Evolutionary conservation across 106 monocot genomes (phyloP).

Genomic region (Dactylorhiza incarnata): DNA sequence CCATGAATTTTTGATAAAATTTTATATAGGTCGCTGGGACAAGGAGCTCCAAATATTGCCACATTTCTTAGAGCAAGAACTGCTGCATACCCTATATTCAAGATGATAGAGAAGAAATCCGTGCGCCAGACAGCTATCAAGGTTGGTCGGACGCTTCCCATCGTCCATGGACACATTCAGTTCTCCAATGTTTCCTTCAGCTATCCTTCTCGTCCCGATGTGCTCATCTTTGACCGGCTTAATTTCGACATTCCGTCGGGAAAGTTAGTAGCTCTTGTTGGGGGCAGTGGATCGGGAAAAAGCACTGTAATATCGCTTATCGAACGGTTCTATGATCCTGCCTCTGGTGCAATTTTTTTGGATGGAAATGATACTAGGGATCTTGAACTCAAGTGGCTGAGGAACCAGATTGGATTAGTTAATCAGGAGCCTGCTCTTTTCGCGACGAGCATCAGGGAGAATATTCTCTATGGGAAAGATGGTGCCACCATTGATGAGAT

Average conservation of each 20-base stretch:
- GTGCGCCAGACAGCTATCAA: constrained; percentile 27
- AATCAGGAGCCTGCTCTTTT: constrained; percentile 81
- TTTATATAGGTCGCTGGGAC: constrained; percentile 66
- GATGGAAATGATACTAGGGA: constrained; percentile 54
- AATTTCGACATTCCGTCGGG: constrained; percentile 74
- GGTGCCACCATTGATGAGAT: constrained; percentile 60
- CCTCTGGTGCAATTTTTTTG: constrained; percentile 39
- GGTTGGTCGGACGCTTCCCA: constrained; percentile 32
- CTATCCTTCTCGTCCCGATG: constrained; percentile 90
- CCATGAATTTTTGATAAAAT: constrained; percentile 6
- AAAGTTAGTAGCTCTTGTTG: constrained; percentile 85
- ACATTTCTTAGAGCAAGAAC: constrained; percentile 77
- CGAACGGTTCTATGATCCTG: constrained; percentile 96
- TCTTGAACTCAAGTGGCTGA: constrained; percentile 64
- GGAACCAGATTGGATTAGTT: constrained; percentile 59
- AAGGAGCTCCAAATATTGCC: constrained; percentile 77
- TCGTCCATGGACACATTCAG: constrained; percentile 68
- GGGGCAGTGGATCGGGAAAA: constrained; percentile 95
- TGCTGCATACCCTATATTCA: constrained; percentile 80
- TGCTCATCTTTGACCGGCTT: constrained; percentile 48
- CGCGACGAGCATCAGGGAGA: constrained; percentile 73
- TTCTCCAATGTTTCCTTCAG: constrained; percentile 60
- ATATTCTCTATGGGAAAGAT: constrained; percentile 77
- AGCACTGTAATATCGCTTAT: constrained; percentile 92
- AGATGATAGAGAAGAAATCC: constrained; percentile 83